Conservation (phyloP, 495 filamentous ascomycete genomes). For the Talaromyces nanjingensis region DNA sequence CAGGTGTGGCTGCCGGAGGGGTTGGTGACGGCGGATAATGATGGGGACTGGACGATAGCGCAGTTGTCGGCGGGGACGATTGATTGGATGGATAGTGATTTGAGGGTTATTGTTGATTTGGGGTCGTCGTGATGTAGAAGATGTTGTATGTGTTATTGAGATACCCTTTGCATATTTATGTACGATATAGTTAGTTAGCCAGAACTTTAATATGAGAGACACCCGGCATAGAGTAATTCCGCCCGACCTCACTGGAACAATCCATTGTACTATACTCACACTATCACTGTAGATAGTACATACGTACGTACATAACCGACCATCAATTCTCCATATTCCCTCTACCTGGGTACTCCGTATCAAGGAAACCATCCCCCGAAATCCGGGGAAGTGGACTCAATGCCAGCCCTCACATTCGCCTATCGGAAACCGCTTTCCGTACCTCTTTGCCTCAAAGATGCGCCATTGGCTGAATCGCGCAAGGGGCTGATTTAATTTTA, state of each 20-base stretch:
- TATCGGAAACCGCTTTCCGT: constrained; percentile 7
- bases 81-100: constrained; percentile 49
- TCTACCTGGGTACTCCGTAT: no score
- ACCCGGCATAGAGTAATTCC: not conserved
- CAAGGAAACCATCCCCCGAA: not conserved
- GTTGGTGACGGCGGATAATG: constrained; percentile 25
- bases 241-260: not conserved
- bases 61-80: constrained; percentile 33
- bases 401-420: not conserved
- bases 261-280: no score
- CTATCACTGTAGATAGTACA: no score
- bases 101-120: constrained; percentile 39
- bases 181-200: not conserved
- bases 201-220: not conserved
- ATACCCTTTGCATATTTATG: not conserved
- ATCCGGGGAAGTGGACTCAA: constrained; percentile 2
- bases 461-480: not conserved
- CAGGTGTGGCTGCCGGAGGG: constrained; percentile 37
- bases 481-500: not conserved
- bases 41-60: constrained; percentile 40
- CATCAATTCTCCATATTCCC: no score
- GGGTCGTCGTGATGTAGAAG: constrained; percentile 7
- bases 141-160: not conserved
- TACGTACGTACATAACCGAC: no score
- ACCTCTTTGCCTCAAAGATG: not conserved